Evolutionary conservation across 306 rosid species (phyloP).

Genomic region (Cyclanthera cordifolia): DNA sequence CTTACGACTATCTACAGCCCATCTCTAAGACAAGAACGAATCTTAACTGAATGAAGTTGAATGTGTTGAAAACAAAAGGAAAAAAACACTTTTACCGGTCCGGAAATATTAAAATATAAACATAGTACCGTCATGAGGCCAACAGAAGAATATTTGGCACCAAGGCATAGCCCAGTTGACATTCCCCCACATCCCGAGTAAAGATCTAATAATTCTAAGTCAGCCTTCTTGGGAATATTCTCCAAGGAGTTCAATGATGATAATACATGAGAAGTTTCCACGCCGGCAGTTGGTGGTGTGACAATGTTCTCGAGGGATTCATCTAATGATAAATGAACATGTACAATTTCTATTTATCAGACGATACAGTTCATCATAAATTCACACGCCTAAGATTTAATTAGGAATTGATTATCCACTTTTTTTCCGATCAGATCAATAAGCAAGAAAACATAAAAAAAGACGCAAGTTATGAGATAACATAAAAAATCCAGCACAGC

Average conservation of each 20-base stretch:
- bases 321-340: conserved; percentile 33
- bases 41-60: conserved; percentile 14
- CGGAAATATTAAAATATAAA: conserved; percentile 6
- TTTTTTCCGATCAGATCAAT: too few species aligned
- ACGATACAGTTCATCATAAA: neutral
- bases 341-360: neutral
- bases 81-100: conserved; percentile 7
- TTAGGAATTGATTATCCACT: too few species aligned
- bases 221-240: conserved; percentile 24
- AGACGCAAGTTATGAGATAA: neutral
- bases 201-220: conserved; percentile 56
- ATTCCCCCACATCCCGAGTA: conserved; percentile 95
- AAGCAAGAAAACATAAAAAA: too few species aligned
- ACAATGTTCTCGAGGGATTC: conserved; percentile 23
- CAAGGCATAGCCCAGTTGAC: conserved; percentile 91
- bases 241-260: conserved; percentile 20
- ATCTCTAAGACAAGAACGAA: conserved; percentile 38
- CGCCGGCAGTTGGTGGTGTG: conserved; percentile 20
- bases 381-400: neutral
- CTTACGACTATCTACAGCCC: conserved; percentile 69
- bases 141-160: conserved; percentile 65
- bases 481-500: neutral
- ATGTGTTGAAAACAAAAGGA: conserved; percentile 6
- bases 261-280: conserved; percentile 19
- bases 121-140: conserved; percentile 58